phyloP scores from a whole-genome alignment of 768 basidiomycete genomes.

The Russula lepida region DNA sequence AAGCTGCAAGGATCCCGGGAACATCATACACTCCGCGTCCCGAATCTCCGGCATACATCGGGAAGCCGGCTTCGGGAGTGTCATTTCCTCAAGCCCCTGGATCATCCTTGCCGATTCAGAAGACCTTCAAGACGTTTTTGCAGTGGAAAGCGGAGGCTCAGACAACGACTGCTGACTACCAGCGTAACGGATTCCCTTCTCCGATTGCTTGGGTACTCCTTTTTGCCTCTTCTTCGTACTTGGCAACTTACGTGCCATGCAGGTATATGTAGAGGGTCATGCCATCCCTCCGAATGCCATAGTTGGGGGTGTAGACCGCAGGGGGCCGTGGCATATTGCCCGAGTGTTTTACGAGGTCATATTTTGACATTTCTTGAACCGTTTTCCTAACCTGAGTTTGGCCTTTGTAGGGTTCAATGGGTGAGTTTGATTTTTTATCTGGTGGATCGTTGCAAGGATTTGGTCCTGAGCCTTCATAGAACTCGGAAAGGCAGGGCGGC shows the following conservation, averaged over 20 bases:
- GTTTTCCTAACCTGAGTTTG: background rate
- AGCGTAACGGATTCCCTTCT: slow-evolving; percentile 13
- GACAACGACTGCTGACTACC: slow-evolving; percentile 9
- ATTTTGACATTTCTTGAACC: background rate
- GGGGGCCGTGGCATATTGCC: slow-evolving; percentile 14
- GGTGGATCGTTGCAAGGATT: background rate
- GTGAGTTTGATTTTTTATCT: slow-evolving; percentile 1
- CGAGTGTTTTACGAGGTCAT: slow-evolving; percentile 19
- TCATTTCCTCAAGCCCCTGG: background rate
- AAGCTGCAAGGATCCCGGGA: background rate
- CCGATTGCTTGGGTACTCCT: slow-evolving; percentile 18
- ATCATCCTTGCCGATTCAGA: background rate
- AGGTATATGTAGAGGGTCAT: slow-evolving; percentile 18
- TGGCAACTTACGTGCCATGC: background rate
- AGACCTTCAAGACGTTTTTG: slow-evolving; percentile 3
- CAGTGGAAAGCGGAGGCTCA: slow-evolving; percentile 17
- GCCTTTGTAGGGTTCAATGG: slow-evolving; percentile 8
- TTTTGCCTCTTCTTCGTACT: background rate
- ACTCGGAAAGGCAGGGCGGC: slow-evolving; percentile 29
- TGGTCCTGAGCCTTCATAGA: slow-evolving; percentile 21
- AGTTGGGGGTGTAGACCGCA: slow-evolving; percentile 18
- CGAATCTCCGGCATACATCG: background rate
- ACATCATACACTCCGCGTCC: background rate
- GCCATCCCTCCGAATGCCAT: slow-evolving; percentile 18
- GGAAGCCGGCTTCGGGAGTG: background rate